phyloP scores from a whole-genome alignment of 2,329 filamentous ascomycete species.

The Magnaporthiopsis rhizophila region DNA sequence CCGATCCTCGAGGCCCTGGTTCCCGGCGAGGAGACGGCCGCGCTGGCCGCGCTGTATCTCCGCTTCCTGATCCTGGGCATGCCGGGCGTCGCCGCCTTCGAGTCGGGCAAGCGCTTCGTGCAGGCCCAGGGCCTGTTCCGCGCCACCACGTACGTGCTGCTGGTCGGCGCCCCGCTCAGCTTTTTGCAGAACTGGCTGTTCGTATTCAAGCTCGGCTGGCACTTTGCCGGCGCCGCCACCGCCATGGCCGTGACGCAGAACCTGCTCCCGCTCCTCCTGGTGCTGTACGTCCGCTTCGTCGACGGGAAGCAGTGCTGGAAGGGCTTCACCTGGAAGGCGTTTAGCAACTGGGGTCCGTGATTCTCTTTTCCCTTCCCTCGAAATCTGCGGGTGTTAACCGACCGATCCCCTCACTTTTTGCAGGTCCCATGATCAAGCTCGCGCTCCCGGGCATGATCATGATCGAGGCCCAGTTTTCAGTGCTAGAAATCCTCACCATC shows the following conservation, averaged over 20 bases:
- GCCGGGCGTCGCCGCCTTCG: conserved; percentile 66
- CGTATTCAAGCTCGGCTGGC: conserved; percentile 61
- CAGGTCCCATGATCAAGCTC: conserved; percentile 62
- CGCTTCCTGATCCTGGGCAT: conserved; percentile 60
- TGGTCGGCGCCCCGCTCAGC: conserved; percentile 55
- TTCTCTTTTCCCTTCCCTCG: background rate
- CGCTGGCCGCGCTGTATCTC: conserved; percentile 61
- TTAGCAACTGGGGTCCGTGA: conserved; percentile 22
- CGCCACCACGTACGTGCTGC: conserved; percentile 41
- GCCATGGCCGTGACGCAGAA: conserved; percentile 73
- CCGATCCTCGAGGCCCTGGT: conserved; percentile 39
- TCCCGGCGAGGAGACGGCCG: conserved; percentile 48
- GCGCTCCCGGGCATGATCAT: conserved; percentile 64
- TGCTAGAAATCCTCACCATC: conserved; percentile 57
- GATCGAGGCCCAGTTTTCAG: conserved; percentile 51
- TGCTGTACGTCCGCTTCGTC: conserved; percentile 68
- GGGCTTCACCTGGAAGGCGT: conserved; percentile 53
- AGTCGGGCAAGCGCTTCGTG: conserved; percentile 66
- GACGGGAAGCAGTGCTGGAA: conserved; percentile 76
- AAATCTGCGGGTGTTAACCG: background rate
- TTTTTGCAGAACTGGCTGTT: conserved; percentile 67
- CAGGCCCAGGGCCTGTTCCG: conserved; percentile 71
- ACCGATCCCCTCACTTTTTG: background rate
- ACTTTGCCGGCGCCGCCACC: conserved; percentile 74
- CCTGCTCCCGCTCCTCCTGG: conserved; percentile 66